Evolutionary conservation across 2,329 filamentous ascomycete genomes (phyloP).

Genomic region (Gnomoniopsis smithogilvyi): DNA sequence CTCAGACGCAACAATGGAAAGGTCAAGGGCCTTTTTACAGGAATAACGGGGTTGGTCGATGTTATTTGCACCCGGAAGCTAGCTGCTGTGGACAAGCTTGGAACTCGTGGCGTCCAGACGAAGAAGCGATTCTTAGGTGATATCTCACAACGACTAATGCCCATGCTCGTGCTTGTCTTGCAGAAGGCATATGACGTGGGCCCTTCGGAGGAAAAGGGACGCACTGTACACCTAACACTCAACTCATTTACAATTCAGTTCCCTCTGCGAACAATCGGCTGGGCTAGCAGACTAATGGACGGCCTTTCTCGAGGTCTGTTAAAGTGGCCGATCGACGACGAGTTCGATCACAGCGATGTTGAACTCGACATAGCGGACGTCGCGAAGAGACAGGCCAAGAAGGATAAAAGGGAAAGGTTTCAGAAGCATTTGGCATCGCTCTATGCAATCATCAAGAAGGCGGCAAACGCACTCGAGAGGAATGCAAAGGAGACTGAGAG

Average conservation of each 20-base stretch:
- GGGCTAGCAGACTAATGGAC: constrained; percentile 6
- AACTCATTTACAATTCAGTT: constrained; percentile 15
- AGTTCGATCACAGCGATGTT: background rate
- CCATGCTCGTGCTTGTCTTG: constrained; percentile 12
- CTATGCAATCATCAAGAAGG: background rate
- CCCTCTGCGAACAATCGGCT: constrained; percentile 6
- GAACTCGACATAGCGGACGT: background rate
- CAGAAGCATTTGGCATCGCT: constrained; percentile 1
- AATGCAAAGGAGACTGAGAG: background rate
- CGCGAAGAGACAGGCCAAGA: background rate
- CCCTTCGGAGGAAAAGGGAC: background rate
- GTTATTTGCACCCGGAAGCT: background rate
- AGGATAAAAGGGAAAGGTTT: background rate
- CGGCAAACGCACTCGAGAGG: background rate
- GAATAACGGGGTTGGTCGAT: constrained; percentile 3
- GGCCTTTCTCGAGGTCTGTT: background rate
- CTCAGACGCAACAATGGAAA: background rate
- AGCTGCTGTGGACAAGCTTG: background rate
- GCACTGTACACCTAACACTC: background rate
- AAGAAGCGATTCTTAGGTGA: constrained; percentile 1
- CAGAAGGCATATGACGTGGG: constrained; percentile 1
- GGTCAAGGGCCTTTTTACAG: background rate
- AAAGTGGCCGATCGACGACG: constrained; percentile 4
- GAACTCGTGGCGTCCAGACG: background rate
- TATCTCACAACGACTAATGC: constrained; percentile 9